Evolutionary conservation across 2,329 filamentous ascomycete species (phyloP).

Genomic region (Remersonia thermophila): DNA sequence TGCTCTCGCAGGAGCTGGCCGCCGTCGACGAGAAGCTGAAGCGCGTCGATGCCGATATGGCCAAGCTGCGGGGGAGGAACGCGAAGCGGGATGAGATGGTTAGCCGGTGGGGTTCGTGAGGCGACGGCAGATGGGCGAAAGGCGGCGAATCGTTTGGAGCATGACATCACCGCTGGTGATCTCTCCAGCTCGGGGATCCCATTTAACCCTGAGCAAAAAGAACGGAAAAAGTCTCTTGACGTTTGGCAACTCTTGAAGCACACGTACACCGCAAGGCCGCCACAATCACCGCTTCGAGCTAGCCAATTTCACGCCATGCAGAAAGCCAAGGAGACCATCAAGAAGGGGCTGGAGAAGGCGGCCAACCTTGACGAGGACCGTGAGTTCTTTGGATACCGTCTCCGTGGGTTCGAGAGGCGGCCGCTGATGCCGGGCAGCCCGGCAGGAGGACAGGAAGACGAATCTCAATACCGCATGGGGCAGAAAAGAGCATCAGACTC

Average conservation of each 20-base stretch:
- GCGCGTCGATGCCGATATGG: slow-evolving; percentile 24
- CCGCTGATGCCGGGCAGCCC: not conserved
- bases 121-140: no score
- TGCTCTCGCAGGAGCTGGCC: slow-evolving; percentile 33
- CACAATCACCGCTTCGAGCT: no score
- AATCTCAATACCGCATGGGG: slow-evolving; percentile 3
- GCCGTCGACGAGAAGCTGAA: slow-evolving; percentile 28
- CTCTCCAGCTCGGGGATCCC: no score
- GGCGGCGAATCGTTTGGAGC: not conserved
- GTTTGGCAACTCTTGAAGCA: no score
- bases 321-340: slow-evolving; percentile 5
- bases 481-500: slow-evolving; percentile 3
- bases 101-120: slow-evolving; percentile 26
- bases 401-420: not conserved
- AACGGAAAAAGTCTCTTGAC: no score
- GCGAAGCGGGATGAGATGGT: slow-evolving; percentile 38
- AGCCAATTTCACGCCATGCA: no score
- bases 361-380: slow-evolving; percentile 3
- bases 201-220: no score
- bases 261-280: no score
- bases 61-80: slow-evolving; percentile 27
- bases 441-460: slow-evolving; percentile 1
- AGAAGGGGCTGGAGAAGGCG: slow-evolving; percentile 8
- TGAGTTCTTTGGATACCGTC: not conserved
- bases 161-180: slow-evolving; percentile 5